Percentiles rank a stretch among this genome's conserved stretches.
Conservation (phyloP, 768 basidiomycete species). For the Tephrocybe sp. region DNA sequence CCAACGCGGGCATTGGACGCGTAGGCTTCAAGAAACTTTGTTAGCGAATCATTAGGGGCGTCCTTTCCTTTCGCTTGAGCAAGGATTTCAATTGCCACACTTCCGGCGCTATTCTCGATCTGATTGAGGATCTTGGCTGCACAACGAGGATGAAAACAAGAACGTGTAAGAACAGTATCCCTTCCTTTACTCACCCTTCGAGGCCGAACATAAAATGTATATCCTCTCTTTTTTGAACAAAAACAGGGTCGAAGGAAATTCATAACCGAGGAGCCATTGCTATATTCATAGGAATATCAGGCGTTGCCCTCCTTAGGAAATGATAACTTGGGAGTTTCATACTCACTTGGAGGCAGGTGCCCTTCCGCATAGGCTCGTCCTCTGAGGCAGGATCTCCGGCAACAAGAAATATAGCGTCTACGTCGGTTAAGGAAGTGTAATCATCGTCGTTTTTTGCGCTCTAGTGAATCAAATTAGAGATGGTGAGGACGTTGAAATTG, state of each 20-base stretch:
- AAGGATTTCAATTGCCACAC: conserved; percentile 72
- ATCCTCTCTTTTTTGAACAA: conserved; percentile 80
- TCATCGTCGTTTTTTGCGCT: conserved; percentile 70
- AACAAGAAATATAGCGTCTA: conserved; percentile 68
- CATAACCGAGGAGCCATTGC: conserved; percentile 97
- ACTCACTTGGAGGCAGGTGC: conserved; percentile 87
- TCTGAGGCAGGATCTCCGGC: conserved; percentile 82
- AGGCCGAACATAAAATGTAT: conserved; percentile 80
- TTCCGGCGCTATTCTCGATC: conserved; percentile 55
- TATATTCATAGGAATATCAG: conserved; percentile 31
- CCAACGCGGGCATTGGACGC: conserved; percentile 67
- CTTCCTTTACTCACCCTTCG: conserved; percentile 62
- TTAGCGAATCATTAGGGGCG: conserved; percentile 67
- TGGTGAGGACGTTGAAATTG: conserved; percentile 13
- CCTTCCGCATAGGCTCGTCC: conserved; percentile 89
- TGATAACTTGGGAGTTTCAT: neutral
- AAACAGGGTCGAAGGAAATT: conserved; percentile 93
- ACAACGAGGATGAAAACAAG: conserved; percentile 9
- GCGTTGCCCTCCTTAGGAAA: conserved; percentile 1
- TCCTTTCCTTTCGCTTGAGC: conserved; percentile 83
- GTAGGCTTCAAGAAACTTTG: conserved; percentile 65
- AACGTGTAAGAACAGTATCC: neutral
- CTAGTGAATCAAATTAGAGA: conserved; percentile 33
- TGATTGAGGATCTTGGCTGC: conserved; percentile 86
- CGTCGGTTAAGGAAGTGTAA: conserved; percentile 63